phyloP scores from a whole-genome alignment of 176 grass and related monocot genomes.

The Olyra latifolia region DNA sequence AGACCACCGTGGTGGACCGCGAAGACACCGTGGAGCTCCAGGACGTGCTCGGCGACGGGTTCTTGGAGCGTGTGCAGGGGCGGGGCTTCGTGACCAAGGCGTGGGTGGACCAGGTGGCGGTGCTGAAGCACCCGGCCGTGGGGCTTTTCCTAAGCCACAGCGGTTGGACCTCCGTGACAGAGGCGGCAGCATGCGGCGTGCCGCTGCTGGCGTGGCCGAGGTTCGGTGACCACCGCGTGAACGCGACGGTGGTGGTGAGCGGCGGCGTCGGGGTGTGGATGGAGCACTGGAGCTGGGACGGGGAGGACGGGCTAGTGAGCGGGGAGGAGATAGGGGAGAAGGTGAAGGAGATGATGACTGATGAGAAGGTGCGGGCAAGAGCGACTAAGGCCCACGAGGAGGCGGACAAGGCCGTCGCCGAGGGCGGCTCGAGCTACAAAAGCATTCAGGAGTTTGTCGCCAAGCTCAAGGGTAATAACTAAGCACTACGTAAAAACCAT shows the following conservation, averaged over 20 bases:
- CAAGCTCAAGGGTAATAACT: neutral
- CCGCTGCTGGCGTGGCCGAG: slow-evolving; percentile 58
- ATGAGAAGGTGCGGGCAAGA: slow-evolving; percentile 4
- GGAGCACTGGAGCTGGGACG: slow-evolving; percentile 66
- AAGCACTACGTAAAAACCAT: too few species aligned
- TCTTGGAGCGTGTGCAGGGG: slow-evolving; percentile 40
- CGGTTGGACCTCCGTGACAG: slow-evolving; percentile 50
- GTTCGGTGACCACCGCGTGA: slow-evolving; percentile 54
- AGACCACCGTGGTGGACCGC: slow-evolving; percentile 49
- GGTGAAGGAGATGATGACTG: slow-evolving; percentile 56
- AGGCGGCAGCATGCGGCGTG: slow-evolving; percentile 46
- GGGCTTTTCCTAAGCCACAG: slow-evolving; percentile 61
- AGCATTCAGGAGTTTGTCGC: slow-evolving; percentile 27
- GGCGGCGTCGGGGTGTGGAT: slow-evolving; percentile 51
- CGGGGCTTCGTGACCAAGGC: slow-evolving; percentile 53
- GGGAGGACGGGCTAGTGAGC: slow-evolving; percentile 32
- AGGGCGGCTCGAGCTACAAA: slow-evolving; percentile 33
- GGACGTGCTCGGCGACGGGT: slow-evolving; percentile 42
- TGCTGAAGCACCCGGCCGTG: slow-evolving; percentile 52
- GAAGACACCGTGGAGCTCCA: slow-evolving; percentile 35
- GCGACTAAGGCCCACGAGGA: neutral
- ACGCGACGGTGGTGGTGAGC: slow-evolving; percentile 29
- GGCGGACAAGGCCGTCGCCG: slow-evolving; percentile 30
- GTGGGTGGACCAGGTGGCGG: slow-evolving; percentile 70
- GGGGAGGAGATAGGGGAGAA: slow-evolving; percentile 36